Conservation (phyloP, 1,284 basidiomycete species). For the Inonotus hispidus region DNA sequence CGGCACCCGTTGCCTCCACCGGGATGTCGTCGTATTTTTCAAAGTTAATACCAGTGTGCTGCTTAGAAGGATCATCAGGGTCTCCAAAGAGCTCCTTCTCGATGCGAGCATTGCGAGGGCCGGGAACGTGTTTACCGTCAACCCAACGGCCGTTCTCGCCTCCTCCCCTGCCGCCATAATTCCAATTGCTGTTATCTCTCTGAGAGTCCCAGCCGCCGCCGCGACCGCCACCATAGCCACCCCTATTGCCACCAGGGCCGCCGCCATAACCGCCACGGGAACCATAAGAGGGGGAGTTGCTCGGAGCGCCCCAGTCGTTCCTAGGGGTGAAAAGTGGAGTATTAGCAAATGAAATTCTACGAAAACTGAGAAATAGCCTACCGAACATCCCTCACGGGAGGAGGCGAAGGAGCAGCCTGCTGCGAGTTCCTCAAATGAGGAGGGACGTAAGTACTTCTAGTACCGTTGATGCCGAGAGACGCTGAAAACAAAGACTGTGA, state of each 20-base stretch:
- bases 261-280: constrained; percentile 47
- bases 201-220: constrained; percentile 18
- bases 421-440: constrained; percentile 83
- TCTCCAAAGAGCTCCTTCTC: constrained; percentile 98
- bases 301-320: constrained; percentile 72
- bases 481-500: constrained; percentile 30
- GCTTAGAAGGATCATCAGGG: constrained; percentile 73
- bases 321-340: constrained; percentile 27
- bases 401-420: constrained; percentile 58
- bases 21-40: constrained; percentile 99
- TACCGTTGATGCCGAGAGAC: constrained; percentile 66
- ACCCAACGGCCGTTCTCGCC: constrained; percentile 72
- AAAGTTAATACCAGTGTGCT: constrained; percentile 98
- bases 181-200: constrained; percentile 7
- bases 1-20: constrained; percentile 94
- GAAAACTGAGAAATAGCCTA: constrained; percentile 31
- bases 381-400: constrained; percentile 45
- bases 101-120: constrained; percentile 76
- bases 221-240: background rate
- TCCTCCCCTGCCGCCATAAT: constrained; percentile 45
- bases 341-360: constrained; percentile 18
- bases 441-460: constrained; percentile 86
- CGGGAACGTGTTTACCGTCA: constrained; percentile 83
- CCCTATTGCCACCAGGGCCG: constrained; percentile 36
- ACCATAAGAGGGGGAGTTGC: constrained; percentile 44